A percentile compares a stretch with the other conserved stretches of the same genome.
These are phyloP conservation scores for Rossbeevera mucosa DNA, from an alignment of 768 basidiomycete species.

Conservation along the genomic window DNA sequence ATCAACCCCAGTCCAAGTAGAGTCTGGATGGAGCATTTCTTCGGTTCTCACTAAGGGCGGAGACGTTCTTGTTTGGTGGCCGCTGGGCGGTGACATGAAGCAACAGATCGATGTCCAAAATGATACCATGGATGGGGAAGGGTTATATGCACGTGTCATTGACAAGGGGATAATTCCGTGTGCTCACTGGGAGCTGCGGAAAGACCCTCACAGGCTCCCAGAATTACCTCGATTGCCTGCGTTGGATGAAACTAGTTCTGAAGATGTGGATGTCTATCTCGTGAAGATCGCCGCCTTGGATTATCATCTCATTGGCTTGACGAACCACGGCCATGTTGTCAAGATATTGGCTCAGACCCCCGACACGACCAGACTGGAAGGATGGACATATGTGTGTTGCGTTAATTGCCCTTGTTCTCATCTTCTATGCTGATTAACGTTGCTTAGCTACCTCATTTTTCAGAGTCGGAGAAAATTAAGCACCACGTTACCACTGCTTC, in stretches of 20 bases:
- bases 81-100: constrained; percentile 43
- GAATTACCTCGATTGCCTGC: constrained; percentile 57
- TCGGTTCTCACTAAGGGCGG: constrained; percentile 68
- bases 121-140: constrained; percentile 42
- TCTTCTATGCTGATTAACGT: background rate
- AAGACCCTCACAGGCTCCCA: constrained; percentile 56
- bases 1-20: constrained; percentile 55
- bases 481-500: constrained; percentile 43
- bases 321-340: constrained; percentile 73
- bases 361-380: constrained; percentile 36
- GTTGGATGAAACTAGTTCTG: constrained; percentile 28
- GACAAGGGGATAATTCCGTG: constrained; percentile 52
- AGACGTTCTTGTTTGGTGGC: constrained; percentile 75
- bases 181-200: constrained; percentile 50
- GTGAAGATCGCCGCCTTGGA: constrained; percentile 81
- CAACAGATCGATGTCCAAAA: constrained; percentile 36
- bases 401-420: background rate
- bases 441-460: constrained; percentile 66
- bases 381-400: constrained; percentile 73
- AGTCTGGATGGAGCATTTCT: constrained; percentile 81
- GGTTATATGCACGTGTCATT: constrained; percentile 28
- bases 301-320: constrained; percentile 70
- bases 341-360: constrained; percentile 47
- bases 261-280: constrained; percentile 41
- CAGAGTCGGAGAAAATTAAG: constrained; percentile 52